Evolutionary conservation across 2,329 filamentous ascomycete genomes (phyloP), one percentile per base, ranked within the genome.

Genomic region (Claviceps cyperi): DNA sequence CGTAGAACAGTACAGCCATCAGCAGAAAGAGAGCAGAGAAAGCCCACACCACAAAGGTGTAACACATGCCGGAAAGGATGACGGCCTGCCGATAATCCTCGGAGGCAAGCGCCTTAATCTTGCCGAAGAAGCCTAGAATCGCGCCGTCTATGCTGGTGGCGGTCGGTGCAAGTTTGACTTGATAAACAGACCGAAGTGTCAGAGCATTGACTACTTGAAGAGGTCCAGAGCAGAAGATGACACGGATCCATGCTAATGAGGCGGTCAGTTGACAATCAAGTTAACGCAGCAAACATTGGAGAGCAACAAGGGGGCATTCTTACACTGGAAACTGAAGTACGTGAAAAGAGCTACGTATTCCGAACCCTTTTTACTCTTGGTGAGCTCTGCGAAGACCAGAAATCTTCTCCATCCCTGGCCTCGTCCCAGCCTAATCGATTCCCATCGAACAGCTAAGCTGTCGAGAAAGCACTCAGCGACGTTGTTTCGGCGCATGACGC

Each of bases 401-500:
- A 95, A 98, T 47, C 91, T 78, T 59, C 82, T 84, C 79, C 83
- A 98, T 35, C 92, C 92, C 57, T 83, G 79, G 43, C 84, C 84
- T 22, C 73, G 73, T 37, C 83, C 84, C 51, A 84, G 64, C n/a
- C 88, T 80, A 61, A 88, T 79, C 67, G 84, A 88, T 66, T 96
- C 87, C 57, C 94, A 75, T 47, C 87, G 81, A 48, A 86, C 87
- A 2, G 91, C 91, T 52, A 97, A 70, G 37, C 80, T 85, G 64
- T 98, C 89, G 55, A 98, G 76, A 58, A 94, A 98, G 63, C 84
- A 91, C 63, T 94, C 87, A 5, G 89, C 88, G 40, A 97, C 84
- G 55, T 90, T 89, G 50, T 86, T 86, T 51, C 87, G 80, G 57
- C 75, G 81, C 64, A 97, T 94, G 47, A 94, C 86, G 44, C 83